phyloP scores from a whole-genome alignment of 148 eudicot genomes.

The Polygonum maritimum region DNA sequence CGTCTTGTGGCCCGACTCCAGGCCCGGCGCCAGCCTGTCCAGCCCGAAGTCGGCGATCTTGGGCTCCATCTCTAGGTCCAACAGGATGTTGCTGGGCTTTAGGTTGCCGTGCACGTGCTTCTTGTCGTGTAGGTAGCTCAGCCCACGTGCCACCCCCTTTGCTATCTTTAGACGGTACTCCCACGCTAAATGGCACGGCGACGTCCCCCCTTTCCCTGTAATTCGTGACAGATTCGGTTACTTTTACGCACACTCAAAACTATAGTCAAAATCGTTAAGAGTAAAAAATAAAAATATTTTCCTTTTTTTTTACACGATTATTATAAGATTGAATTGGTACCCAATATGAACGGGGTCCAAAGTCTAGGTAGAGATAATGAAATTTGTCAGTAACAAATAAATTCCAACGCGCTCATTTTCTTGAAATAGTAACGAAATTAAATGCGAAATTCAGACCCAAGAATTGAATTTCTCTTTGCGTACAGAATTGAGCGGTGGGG shows the following conservation, averaged over 20 bases:
- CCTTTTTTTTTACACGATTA: no score
- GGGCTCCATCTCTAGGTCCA: constrained; percentile 79
- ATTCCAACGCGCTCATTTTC: not conserved
- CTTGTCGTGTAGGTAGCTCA: constrained; percentile 79
- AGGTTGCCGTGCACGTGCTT: constrained; percentile 92
- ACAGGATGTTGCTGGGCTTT: constrained; percentile 73
- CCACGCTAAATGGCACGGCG: constrained; percentile 89
- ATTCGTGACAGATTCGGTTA: not conserved
- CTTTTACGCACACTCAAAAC: not conserved
- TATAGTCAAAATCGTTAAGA: no score
- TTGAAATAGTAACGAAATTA: not conserved
- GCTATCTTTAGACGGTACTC: constrained; percentile 78
- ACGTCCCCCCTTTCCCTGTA: constrained; percentile 72
- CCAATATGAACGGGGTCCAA: not conserved
- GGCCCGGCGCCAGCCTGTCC: constrained; percentile 30
- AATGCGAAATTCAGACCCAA: not conserved
- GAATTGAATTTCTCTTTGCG: not conserved
- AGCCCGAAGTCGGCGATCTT: constrained; percentile 89
- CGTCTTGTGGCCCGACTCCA: constrained; percentile 49
- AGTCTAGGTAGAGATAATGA: not conserved
- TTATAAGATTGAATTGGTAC: not conserved
- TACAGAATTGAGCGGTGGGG: not conserved
- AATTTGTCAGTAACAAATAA: not conserved
- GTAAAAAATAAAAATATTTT: no score
- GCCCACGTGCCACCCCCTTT: constrained; percentile 89